Conservation (phyloP, 2,329 filamentous ascomycete species). For the Albifimbria verrucaria region DNA sequence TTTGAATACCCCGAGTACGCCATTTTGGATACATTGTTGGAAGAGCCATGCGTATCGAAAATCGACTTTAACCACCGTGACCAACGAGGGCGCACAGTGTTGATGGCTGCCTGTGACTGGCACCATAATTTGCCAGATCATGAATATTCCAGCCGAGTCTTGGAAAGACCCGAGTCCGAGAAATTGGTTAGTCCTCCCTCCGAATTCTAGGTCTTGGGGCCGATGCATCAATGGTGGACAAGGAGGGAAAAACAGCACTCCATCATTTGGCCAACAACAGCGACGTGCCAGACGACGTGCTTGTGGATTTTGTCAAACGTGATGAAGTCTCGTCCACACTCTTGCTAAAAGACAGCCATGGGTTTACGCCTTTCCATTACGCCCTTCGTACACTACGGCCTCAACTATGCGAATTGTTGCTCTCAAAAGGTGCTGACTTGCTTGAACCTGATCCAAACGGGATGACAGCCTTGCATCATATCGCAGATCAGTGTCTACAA, state of each 20-base stretch:
- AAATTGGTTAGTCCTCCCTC: neutral
- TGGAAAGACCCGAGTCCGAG: neutral
- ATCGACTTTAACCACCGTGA: constrained; percentile 17
- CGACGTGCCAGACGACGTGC: constrained; percentile 4
- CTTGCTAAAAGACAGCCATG: constrained; percentile 5
- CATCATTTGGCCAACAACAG: constrained; percentile 16
- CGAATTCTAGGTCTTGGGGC: constrained; percentile 12
- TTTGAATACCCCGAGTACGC: constrained; percentile 9
- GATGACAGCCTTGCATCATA: constrained; percentile 12
- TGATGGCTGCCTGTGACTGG: constrained; percentile 17
- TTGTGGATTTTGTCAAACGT: constrained; percentile 12
- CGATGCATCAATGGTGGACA: constrained; percentile 10
- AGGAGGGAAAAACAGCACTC: constrained; percentile 14
- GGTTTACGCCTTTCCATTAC: constrained; percentile 10
- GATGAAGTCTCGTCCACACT: constrained; percentile 9
- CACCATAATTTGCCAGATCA: neutral
- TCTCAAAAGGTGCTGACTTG: constrained; percentile 11
- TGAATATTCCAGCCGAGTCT: neutral
- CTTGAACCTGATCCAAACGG: constrained; percentile 11
- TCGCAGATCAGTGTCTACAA: constrained; percentile 12
- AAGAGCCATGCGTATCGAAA: constrained; percentile 12
- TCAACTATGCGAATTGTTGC: constrained; percentile 10
- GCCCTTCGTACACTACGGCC: constrained; percentile 12
- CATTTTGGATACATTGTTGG: neutral
- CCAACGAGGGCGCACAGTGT: constrained; percentile 11